These are phyloP conservation scores for Xylaria sp. DNA, from an alignment of 495 filamentous ascomycete species.

Conservation along the genomic window DNA sequence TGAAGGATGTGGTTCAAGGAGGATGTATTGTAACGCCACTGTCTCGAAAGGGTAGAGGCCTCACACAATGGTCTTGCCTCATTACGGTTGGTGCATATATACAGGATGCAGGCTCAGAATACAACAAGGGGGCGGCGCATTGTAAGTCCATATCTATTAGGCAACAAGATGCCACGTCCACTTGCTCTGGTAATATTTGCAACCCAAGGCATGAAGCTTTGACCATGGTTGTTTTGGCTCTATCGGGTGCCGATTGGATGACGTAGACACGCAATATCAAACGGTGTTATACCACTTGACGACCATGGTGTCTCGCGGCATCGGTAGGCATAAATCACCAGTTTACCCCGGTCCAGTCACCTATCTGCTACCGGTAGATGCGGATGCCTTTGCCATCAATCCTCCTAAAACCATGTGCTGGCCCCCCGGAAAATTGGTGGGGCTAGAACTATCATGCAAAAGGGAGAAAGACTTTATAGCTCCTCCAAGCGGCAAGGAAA, in stretches of 20 bases:
- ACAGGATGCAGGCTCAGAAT: constrained; percentile 25
- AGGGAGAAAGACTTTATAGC: background rate
- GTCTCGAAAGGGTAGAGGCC: constrained; percentile 2
- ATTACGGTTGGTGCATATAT: constrained; percentile 25
- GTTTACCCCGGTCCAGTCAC: constrained; percentile 11
- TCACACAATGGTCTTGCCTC: constrained; percentile 11
- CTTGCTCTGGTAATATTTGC: constrained; percentile 2
- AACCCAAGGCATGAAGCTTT: background rate
- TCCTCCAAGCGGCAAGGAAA: background rate
- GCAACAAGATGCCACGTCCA: background rate
- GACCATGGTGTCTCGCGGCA: background rate
- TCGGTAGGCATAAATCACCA: constrained; percentile 17
- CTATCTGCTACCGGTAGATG: constrained; percentile 2
- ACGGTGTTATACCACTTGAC: background rate
- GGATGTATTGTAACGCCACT: constrained; percentile 2
- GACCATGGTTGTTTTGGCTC: background rate
- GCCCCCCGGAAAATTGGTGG: background rate
- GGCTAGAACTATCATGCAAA: constrained; percentile 9
- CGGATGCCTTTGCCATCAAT: constrained; percentile 12
- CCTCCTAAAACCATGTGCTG: background rate
- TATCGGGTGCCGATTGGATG: constrained; percentile 4
- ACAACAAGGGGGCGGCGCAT: constrained; percentile 5
- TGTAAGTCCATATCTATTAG: background rate
- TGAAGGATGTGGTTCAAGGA: constrained; percentile 1
- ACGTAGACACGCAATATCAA: constrained; percentile 11